These are phyloP conservation scores for Tetradesmus obliquus DNA, from an alignment of 139 green algal genomes.

Conservation along the genomic window DNA sequence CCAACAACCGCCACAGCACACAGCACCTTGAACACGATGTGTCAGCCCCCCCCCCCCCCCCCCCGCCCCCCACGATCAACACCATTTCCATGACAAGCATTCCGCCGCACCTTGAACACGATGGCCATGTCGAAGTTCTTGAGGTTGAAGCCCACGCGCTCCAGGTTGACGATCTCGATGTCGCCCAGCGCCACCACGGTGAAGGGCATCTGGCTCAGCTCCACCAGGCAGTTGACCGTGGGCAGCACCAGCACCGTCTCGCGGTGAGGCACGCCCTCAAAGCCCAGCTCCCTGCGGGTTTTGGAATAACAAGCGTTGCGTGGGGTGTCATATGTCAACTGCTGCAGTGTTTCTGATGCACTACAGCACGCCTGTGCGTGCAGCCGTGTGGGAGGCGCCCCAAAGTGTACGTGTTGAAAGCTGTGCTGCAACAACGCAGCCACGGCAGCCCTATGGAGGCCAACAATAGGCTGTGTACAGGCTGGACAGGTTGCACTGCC, in stretches of 20 bases:
- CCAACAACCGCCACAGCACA: neutral
- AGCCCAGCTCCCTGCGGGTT: slow-evolving; percentile 87
- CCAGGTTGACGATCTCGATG: slow-evolving; percentile 97
- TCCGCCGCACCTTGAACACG: slow-evolving; percentile 88
- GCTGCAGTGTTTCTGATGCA: too few relatives aligned
- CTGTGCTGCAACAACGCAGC: too few relatives aligned
- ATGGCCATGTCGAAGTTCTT: slow-evolving; percentile 99
- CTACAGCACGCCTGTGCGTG: too few relatives aligned
- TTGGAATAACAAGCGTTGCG: neutral
- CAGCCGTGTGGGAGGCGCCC: too few relatives aligned
- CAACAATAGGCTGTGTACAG: too few relatives aligned
- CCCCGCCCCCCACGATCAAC: neutral
- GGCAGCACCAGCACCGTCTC: slow-evolving; percentile 90
- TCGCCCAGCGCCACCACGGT: slow-evolving; percentile 80
- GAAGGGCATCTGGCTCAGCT: slow-evolving; percentile 97
- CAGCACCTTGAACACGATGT: neutral
- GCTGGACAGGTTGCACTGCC: too few relatives aligned
- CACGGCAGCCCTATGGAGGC: too few relatives aligned
- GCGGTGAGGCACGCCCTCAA: slow-evolving; percentile 90
- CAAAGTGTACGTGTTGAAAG: too few relatives aligned
- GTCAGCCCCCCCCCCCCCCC: neutral
- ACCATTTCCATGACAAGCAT: neutral
- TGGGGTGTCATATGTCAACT: too few relatives aligned
- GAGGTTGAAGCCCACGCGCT: slow-evolving; percentile 98
- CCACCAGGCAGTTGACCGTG: slow-evolving; percentile 97